Base-by-base conservation (phyloP, 2,329 filamentous ascomycete genomes). In the Sphaerostilbella broomeana region DNA sequence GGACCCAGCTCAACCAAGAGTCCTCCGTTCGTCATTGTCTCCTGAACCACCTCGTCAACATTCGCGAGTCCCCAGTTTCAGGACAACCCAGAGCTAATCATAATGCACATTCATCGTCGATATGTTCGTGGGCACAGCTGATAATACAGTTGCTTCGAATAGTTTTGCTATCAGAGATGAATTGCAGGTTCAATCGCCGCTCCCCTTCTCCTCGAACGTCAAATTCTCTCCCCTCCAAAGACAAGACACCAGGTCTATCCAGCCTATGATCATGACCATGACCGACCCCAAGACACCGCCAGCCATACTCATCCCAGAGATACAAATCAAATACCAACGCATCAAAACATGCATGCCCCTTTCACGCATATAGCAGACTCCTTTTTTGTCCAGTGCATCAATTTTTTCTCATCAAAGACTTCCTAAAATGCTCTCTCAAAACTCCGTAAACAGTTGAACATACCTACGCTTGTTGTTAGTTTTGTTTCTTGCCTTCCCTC, bases 381-480 rank as follows among this genome's bases (percentile, higher is more conserved):
- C 17, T n/a, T 10, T 38, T 35, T 22, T 31, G 13, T 38, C 40
- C 33, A 27, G 32, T 35, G 22, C n/a, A n/a, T n/a, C n/a, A n/a
- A n/a, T n/a, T n/a, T n/a, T n/a, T n/a, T n/a, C n/a, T n/a, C n/a
- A n/a, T n/a, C n/a, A n/a, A n/a, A n/a, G n/a, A n/a, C n/a, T n/a
- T n/a, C n/a, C n/a, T n/a, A n/a, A n/a, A n/a, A n/a, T n/a, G n/a
- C 21, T 15, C 10, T n/a, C 27, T 72, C 68, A 86, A 59, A 88
- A 88, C 56, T 88, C 85, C 40, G 70, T 70, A 67, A 90, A 90
- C 50, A 87, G 62, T 59, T 86, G 75, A 33, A 82, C 84, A 53
- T 80, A 80, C 57, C 84, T 87, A 10, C 15, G 15, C n/a, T n/a
- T n/a, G n/a, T n/a, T n/a, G n/a, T n/a, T n/a, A n/a, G n/a, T n/a